These are phyloP conservation scores for Aspergillus fumigatiaffinis DNA, from an alignment of 2,329 filamentous ascomycete genomes.

Conservation along the genomic window DNA sequence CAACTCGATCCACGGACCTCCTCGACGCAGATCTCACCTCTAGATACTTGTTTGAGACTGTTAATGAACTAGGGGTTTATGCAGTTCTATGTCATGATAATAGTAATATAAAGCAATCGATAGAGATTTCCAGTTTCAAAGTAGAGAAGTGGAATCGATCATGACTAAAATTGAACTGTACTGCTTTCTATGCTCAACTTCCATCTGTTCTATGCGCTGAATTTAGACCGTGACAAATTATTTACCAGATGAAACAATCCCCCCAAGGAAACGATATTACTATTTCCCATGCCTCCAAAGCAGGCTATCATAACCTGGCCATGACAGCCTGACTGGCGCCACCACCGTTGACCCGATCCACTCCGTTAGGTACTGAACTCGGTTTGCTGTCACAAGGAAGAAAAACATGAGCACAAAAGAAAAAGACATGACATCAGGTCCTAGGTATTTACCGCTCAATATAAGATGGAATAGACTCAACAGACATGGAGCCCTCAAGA, in stretches of 20 bases:
- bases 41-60: neutral
- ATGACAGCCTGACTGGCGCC: conserved; percentile 10
- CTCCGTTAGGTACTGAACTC: conserved; percentile 5
- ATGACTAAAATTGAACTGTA: neutral
- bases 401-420: conserved; percentile 4
- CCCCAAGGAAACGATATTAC: neutral
- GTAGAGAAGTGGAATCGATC: neutral
- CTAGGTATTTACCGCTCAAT: conserved; percentile 45
- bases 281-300: neutral
- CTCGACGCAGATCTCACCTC: neutral
- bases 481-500: conserved; percentile 68
- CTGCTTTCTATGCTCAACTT: conserved; percentile 9
- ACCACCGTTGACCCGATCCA: conserved; percentile 7
- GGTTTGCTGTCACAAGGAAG: conserved; percentile 17
- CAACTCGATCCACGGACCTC: neutral
- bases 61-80: neutral
- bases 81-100: neutral
- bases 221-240: neutral
- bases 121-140: neutral
- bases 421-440: conserved; percentile 10
- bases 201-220: neutral
- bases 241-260: neutral
- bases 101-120: neutral
- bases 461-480: conserved; percentile 75
- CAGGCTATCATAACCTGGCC: conserved; percentile 14